phyloP scores from a whole-genome alignment of 2,329 filamentous ascomycete species.

The Ploettnerulaceae sp. region DNA sequence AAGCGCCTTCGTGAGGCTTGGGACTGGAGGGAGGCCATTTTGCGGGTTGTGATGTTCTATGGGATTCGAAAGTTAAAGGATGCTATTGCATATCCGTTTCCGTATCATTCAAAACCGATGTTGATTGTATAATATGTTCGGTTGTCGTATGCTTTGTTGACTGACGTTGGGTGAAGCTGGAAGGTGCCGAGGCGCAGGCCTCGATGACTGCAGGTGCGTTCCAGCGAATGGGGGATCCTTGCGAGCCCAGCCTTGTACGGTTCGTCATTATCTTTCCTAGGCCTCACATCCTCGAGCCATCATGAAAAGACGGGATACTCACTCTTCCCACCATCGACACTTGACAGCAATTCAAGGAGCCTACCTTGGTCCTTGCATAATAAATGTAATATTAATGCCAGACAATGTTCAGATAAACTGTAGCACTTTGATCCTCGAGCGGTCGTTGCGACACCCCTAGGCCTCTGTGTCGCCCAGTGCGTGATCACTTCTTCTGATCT shows the following conservation, averaged over 20 bases:
- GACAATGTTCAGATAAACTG: too few species aligned
- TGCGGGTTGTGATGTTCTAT: neutral
- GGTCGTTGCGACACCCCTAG: too few species aligned
- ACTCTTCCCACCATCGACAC: too few species aligned
- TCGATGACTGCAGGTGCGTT: neutral
- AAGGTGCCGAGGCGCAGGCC: constrained; percentile 1
- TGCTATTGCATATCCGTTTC: neutral
- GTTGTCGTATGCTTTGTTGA: neutral
- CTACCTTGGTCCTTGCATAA: too few species aligned
- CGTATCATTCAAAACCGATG: neutral
- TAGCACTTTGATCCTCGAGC: too few species aligned
- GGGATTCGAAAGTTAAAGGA: neutral
- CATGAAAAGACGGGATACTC: too few species aligned
- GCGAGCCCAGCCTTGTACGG: constrained; percentile 1
- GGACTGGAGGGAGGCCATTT: constrained; percentile 16
- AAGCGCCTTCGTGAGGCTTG: constrained; percentile 15
- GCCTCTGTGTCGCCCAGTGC: too few species aligned
- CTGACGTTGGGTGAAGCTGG: neutral
- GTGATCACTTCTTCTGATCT: too few species aligned
- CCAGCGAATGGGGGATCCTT: neutral
- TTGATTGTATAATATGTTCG: neutral
- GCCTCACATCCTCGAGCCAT: too few species aligned
- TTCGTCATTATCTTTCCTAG: too few species aligned
- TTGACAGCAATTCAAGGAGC: too few species aligned
- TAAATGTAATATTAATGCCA: too few species aligned